These are phyloP conservation scores for Candida broadrunensis DNA, from an alignment of 805 yeast species.

Conservation along the genomic window DNA sequence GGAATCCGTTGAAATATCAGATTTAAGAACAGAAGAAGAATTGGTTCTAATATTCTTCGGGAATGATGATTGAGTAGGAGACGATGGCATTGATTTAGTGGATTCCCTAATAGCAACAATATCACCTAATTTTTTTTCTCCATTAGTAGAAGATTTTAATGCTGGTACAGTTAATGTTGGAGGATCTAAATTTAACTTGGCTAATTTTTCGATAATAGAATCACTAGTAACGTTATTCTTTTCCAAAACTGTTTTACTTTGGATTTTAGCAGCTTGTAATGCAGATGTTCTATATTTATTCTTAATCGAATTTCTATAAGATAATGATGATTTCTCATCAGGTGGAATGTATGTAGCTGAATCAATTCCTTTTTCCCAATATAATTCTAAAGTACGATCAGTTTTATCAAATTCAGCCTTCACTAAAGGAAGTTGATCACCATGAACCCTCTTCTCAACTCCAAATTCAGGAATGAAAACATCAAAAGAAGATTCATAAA, in stretches of 20 bases:
- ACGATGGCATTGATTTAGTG: conserved; percentile 24
- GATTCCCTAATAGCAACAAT: neutral
- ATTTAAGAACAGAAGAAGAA: conserved; percentile 14
- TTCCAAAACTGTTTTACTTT: conserved; percentile 34
- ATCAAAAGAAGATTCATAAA: conserved; percentile 94
- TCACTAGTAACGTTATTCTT: conserved; percentile 31
- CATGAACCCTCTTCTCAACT: conserved; percentile 93
- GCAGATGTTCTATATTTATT: conserved; percentile 74
- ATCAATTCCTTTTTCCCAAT: conserved; percentile 92
- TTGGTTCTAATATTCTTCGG: conserved; percentile 20
- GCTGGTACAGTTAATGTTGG: conserved; percentile 38
- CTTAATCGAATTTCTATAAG: conserved; percentile 74
- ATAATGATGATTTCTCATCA: conserved; percentile 78
- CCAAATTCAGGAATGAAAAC: conserved; percentile 91
- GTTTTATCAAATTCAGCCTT: conserved; percentile 88
- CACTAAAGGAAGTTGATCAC: conserved; percentile 89
- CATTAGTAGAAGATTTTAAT: conserved; percentile 7
- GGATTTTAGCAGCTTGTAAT: conserved; percentile 64
- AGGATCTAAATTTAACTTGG: conserved; percentile 46
- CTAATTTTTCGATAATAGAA: conserved; percentile 46
- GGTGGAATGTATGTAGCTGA: conserved; percentile 87
- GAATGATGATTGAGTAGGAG: conserved; percentile 16
- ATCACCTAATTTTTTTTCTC: conserved; percentile 1
- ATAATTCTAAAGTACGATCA: conserved; percentile 68
- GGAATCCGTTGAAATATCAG: conserved; percentile 9